Evolutionary conservation across 805 yeast species (phyloP).

Genomic region (Yueomyces sp.): DNA sequence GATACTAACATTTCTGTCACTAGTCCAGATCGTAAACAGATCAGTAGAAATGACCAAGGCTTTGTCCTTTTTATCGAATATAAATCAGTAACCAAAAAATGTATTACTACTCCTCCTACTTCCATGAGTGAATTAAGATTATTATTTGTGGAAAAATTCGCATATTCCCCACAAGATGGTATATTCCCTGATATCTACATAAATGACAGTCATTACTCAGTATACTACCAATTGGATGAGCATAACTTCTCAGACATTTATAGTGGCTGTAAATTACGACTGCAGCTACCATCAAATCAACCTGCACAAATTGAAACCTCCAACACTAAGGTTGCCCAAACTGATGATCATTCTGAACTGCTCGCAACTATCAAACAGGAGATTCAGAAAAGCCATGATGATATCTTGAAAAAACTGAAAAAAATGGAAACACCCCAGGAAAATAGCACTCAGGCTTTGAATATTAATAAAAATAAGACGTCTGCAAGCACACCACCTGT

Average conservation of each 20-base stretch:
- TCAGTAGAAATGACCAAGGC: not conserved
- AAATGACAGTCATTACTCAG: conserved; percentile 41
- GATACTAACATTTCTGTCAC: not conserved
- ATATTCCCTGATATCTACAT: conserved; percentile 71
- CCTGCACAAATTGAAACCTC: not conserved
- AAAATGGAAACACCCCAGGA: not conserved
- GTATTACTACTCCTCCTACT: conserved; percentile 19
- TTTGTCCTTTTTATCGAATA: conserved; percentile 34
- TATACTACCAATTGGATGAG: conserved; percentile 76
- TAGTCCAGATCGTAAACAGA: not conserved
- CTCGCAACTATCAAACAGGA: conserved; percentile 5
- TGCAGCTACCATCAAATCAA: not conserved
- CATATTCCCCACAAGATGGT: conserved; percentile 61
- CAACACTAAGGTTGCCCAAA: not conserved
- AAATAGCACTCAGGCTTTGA: too few relatives aligned
- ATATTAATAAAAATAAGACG: conserved; percentile 2
- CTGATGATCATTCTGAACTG: conserved; percentile 2
- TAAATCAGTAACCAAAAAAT: conserved; percentile 43
- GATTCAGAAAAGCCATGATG: conserved; percentile 6
- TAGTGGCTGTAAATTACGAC: conserved; percentile 46
- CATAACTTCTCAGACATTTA: conserved; percentile 41
- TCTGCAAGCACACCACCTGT: not conserved
- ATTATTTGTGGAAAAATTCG: conserved; percentile 75
- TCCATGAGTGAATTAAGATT: conserved; percentile 39
- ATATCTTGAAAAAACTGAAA: conserved; percentile 1